These are phyloP conservation scores for Benincasa hispida DNA, from an alignment of 306 rosid species.

Conservation along the genomic window DNA sequence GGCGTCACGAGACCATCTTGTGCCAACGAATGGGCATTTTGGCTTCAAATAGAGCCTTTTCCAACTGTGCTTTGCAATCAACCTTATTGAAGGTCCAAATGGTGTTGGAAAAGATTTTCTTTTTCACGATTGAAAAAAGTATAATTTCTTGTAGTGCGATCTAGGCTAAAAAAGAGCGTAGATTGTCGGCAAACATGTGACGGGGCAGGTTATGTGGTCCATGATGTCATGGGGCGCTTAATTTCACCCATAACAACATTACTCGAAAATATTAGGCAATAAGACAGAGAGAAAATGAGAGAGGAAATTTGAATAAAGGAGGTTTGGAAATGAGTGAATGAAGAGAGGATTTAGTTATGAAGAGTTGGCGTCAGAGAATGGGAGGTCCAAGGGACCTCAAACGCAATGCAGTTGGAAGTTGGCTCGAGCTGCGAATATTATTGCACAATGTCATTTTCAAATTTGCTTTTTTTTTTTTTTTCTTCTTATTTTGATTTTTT, in stretches of 20 bases:
- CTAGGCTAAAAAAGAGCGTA: no score
- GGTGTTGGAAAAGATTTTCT: no score
- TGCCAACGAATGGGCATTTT: no score
- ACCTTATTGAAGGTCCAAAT: no score
- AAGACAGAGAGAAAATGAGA: background rate
- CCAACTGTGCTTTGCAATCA: no score
- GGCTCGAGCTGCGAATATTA: background rate
- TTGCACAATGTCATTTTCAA: conserved; percentile 12
- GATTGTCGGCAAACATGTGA: no score
- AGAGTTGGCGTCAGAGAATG: background rate
- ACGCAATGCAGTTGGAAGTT: background rate
- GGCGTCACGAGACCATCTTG: no score
- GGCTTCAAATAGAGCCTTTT: no score
- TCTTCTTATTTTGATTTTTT: background rate
- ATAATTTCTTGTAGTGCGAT: no score
- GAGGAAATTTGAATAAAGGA: background rate
- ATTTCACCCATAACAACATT: background rate
- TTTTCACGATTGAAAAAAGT: no score
- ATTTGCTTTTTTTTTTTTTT: background rate
- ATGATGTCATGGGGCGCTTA: no score
- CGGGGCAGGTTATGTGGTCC: no score
- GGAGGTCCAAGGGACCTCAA: background rate
- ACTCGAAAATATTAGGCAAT: background rate
- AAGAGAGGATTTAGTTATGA: background rate
- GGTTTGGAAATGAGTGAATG: background rate